Conservation (phyloP, 441 rosid genomes). For the Adansonia rubrostipa region DNA sequence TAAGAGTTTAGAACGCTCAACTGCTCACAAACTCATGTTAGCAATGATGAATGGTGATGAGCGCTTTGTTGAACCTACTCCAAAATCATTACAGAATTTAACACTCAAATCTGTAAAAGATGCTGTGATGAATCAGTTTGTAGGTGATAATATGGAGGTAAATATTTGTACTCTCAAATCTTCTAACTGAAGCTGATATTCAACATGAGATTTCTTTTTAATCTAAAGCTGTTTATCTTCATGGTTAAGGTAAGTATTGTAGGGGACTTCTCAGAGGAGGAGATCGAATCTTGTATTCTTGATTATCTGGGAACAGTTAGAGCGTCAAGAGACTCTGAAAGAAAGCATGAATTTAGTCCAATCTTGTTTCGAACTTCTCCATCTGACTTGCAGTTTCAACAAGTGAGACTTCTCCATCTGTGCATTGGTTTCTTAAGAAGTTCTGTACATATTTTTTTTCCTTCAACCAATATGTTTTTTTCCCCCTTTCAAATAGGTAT, state of each 20-base stretch:
- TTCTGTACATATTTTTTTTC: conserved; percentile 14
- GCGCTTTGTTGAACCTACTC: conserved; percentile 96
- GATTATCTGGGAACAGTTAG: conserved; percentile 94
- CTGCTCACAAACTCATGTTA: conserved; percentile 97
- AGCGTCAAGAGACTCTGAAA: conserved; percentile 52
- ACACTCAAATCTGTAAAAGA: conserved; percentile 77
- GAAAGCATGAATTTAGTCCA: conserved; percentile 52
- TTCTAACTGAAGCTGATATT: conserved; percentile 17
- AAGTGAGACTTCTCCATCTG: conserved; percentile 52
- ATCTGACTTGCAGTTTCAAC: conserved; percentile 75
- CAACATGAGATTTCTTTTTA: conserved; percentile 27
- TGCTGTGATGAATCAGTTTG: conserved; percentile 96
- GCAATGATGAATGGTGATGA: conserved; percentile 99
- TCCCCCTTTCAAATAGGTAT: conserved; percentile 60
- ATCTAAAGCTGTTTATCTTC: conserved; percentile 30
- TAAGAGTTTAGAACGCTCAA: conserved; percentile 98
- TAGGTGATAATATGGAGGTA: conserved; percentile 98
- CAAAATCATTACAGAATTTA: conserved; percentile 77
- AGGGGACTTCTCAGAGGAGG: conserved; percentile 94
- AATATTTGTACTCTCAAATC: conserved; percentile 26
- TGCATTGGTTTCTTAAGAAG: conserved; percentile 17
- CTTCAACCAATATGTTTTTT: conserved; percentile 28
- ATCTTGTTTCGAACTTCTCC: conserved; percentile 77
- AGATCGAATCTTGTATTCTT: conserved; percentile 80
- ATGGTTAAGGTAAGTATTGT: conserved; percentile 84